These are phyloP conservation scores for Aspergillus eucalypticola DNA, from an alignment of 2,329 filamentous ascomycete genomes.

Conservation along the genomic window DNA sequence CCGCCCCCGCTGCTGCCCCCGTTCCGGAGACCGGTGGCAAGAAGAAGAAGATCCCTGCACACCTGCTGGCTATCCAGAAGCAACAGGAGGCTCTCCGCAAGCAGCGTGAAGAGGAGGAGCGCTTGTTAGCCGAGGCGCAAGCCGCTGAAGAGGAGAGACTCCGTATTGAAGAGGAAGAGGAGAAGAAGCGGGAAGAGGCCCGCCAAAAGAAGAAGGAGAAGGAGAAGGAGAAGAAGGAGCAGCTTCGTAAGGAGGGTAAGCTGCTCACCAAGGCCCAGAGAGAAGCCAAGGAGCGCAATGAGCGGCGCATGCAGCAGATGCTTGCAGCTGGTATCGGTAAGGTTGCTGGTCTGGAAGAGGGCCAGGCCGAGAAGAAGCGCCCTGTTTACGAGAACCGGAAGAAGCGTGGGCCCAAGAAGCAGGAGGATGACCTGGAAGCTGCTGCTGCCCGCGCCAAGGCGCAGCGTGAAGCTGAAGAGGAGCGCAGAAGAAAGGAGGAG, in stretches of 20 bases:
- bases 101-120: constrained; percentile 50
- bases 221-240: constrained; percentile 54
- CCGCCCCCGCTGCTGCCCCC: constrained; percentile 40
- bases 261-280: constrained; percentile 52
- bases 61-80: constrained; percentile 52
- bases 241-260: constrained; percentile 51
- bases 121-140: constrained; percentile 41
- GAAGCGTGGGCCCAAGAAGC: constrained; percentile 71
- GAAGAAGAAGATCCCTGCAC: constrained; percentile 79
- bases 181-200: constrained; percentile 48
- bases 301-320: constrained; percentile 52
- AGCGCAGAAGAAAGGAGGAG: constrained; percentile 66
- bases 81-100: constrained; percentile 50
- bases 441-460: constrained; percentile 49
- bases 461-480: constrained; percentile 53
- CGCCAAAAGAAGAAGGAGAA: constrained; percentile 51
- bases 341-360: constrained; percentile 47
- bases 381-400: constrained; percentile 70
- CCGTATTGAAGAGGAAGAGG: constrained; percentile 46
- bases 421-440: constrained; percentile 56
- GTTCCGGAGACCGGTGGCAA: constrained; percentile 61
- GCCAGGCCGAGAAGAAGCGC: constrained; percentile 71
- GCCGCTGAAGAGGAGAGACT: constrained; percentile 43
- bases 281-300: constrained; percentile 49
- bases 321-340: constrained; percentile 47